A percentile compares a stretch with the other conserved stretches of the same genome.
phyloP scores from a whole-genome alignment of 495 filamentous ascomycete species.

The Trichoderma virens region DNA sequence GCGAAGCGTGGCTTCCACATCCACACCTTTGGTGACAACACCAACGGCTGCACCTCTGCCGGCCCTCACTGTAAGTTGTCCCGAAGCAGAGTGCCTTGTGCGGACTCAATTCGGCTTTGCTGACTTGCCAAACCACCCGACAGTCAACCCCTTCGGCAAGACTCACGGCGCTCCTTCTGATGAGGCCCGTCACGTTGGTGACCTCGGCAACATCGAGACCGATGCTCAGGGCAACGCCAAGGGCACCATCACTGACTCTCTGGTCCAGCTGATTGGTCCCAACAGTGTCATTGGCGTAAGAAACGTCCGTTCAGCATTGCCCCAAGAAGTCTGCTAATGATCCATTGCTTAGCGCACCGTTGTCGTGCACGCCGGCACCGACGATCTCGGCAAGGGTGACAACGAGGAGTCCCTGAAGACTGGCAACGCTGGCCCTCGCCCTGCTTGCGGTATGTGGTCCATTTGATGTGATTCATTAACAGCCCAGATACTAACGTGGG shows the following conservation, averaged over 20 bases:
- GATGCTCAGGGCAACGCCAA: slow-evolving; percentile 82
- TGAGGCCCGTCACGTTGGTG: slow-evolving; percentile 84
- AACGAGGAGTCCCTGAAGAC: slow-evolving; percentile 95
- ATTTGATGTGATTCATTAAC: slow-evolving; percentile 15
- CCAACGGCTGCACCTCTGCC: slow-evolving; percentile 97
- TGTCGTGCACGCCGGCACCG: slow-evolving; percentile 88
- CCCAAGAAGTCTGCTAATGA: slow-evolving; percentile 9
- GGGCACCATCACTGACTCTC: slow-evolving; percentile 64
- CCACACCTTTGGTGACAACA: slow-evolving; percentile 98
- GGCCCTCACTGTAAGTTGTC: slow-evolving; percentile 80
- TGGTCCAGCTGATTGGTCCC: slow-evolving; percentile 89
- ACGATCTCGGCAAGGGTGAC: slow-evolving; percentile 86
- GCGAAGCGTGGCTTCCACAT: slow-evolving; percentile 96
- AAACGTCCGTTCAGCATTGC: slow-evolving; percentile 12
- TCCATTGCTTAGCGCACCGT: slow-evolving; percentile 64
- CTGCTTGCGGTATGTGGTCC: slow-evolving; percentile 72
- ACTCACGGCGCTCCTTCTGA: slow-evolving; percentile 83
- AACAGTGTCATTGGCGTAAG: slow-evolving; percentile 92
- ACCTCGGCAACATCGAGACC: slow-evolving; percentile 93
- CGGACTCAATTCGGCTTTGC: neutral
- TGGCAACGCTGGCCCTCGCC: slow-evolving; percentile 85
- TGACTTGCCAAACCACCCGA: neutral
- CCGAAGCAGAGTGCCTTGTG: neutral
- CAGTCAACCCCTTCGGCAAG: slow-evolving; percentile 92
- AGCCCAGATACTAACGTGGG: neutral